Conservation (phyloP, 805 yeast species). For the Sugiyamaella boreocaroliniensis region DNA sequence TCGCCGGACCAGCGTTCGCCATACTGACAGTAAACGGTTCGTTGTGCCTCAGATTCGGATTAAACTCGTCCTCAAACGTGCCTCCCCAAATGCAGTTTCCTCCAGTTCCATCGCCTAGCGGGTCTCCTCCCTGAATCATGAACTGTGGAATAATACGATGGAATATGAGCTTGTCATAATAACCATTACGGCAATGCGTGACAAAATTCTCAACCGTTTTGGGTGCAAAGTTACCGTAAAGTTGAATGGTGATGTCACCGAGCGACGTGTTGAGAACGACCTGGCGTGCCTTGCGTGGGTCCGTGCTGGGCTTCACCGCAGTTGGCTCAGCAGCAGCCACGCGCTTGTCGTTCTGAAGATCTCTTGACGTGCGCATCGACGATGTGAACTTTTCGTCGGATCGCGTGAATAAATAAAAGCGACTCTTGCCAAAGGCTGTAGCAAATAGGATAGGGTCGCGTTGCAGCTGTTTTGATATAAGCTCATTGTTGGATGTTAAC, state of each 20-base stretch:
- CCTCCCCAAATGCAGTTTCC: slow-evolving; percentile 35
- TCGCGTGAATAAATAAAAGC: slow-evolving; percentile 29
- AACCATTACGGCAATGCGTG: slow-evolving; percentile 32
- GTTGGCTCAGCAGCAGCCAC: slow-evolving; percentile 32
- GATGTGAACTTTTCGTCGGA: slow-evolving; percentile 15
- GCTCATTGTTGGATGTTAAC: slow-evolving; percentile 29
- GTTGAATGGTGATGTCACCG: slow-evolving; percentile 38
- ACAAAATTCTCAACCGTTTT: slow-evolving; percentile 39
- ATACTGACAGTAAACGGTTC: slow-evolving; percentile 50
- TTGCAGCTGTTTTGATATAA: slow-evolving; percentile 22
- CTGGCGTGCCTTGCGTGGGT: neutral
- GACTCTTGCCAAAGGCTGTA: slow-evolving; percentile 20
- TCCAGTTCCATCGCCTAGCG: slow-evolving; percentile 38
- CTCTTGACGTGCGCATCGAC: slow-evolving; percentile 22
- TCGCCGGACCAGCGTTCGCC: slow-evolving; percentile 55
- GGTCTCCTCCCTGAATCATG: slow-evolving; percentile 61
- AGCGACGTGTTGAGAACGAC: slow-evolving; percentile 35
- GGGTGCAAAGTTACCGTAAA: slow-evolving; percentile 36
- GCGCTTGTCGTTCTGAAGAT: slow-evolving; percentile 31
- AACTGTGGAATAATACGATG: slow-evolving; percentile 43
- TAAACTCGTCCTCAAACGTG: slow-evolving; percentile 42
- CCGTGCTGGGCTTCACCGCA: slow-evolving; percentile 2
- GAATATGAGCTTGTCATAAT: slow-evolving; percentile 35
- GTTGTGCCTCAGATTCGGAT: slow-evolving; percentile 42
- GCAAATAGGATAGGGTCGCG: slow-evolving; percentile 29